These are phyloP conservation scores for Leucaena leucocephala DNA, from an alignment of 306 rosid genomes.

Conservation along the genomic window DNA sequence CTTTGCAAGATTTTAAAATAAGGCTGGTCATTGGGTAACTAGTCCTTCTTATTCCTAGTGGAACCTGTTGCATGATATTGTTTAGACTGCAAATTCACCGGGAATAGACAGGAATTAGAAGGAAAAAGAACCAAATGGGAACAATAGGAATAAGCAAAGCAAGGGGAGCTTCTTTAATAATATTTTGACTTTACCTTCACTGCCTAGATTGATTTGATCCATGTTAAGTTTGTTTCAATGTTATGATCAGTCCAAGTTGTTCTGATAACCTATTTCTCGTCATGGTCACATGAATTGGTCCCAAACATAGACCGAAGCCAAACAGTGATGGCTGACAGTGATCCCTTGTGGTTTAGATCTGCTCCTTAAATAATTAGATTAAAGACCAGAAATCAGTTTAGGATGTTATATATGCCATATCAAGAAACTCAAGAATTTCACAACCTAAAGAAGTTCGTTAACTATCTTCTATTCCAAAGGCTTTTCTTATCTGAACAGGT, in stretches of 20 bases:
- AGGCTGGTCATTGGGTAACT: not conserved
- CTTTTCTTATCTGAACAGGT: not conserved
- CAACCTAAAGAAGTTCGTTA: not conserved
- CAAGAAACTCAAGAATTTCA: not conserved
- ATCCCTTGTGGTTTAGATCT: not conserved
- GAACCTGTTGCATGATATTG: not conserved
- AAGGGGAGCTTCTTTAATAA: not conserved
- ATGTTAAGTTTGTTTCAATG: not conserved
- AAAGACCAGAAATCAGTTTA: not conserved
- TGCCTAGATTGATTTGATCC: not conserved
- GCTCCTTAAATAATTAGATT: not conserved
- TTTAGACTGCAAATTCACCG: not conserved
- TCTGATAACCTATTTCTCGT: not conserved
- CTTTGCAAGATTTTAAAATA: not conserved
- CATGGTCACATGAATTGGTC: not conserved
- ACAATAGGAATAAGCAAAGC: not conserved
- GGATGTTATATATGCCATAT: not conserved
- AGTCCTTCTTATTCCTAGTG: not conserved
- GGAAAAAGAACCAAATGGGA: not conserved
- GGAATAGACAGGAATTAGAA: not conserved
- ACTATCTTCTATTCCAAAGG: not conserved
- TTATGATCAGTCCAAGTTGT: not conserved
- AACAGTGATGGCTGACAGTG: not conserved
- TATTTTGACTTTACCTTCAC: not conserved
- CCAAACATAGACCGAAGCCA: not conserved